Evolutionary conservation across 768 basidiomycete genomes (phyloP), one percentile per base, ranked within the genome.

Genomic region (Leucogyrophana mollusca): DNA sequence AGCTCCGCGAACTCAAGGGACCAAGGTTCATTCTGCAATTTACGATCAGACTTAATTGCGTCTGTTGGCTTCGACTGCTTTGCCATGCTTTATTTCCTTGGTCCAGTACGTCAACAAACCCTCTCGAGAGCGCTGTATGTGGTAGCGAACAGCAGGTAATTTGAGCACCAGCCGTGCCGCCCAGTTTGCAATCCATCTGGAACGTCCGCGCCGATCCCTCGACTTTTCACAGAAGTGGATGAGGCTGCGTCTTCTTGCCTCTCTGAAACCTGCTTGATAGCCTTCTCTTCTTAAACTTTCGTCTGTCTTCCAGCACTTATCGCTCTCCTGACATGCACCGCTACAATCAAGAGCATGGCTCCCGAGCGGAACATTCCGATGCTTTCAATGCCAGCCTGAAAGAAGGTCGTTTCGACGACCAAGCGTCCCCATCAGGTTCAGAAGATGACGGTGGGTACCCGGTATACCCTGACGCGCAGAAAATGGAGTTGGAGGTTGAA

Each of bases 371-470:
- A 33, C 49, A 56, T 41, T 43, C 57, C 41, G 58, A 57, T 43
- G 33, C 59, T 40, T 56, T 66, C 49, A 59, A 58, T 50, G 32
- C 54, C 25, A 51, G 47, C 30, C 45, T 51, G 46, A 61, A 37
- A 22, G 44, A 44, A 40, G 67, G 67, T 27, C 63, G 62, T 54
- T 57, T 62, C 49, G 74, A 76, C 45, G 76, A 76, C 51, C 71
- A 69, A 41, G 73, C 70, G 44, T 83, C 81, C 9, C 68, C 73
- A 56, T 75, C 79, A 6, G 76, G 73, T 47, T 82, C 82, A 47
- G 82, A 83, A 50, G 81, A 82, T 53, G 79, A 78, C 24, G 65
- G 55, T 46, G 69, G 67, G 52, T 67, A 50, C 72, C 43, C 44
- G 9, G 17, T 2, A 10, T 62, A 62, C 48, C 45, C 57, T 23